Base-by-base conservation (phyloP, 1,139 yeast genomes). In the Taiozyma onychis region DNA sequence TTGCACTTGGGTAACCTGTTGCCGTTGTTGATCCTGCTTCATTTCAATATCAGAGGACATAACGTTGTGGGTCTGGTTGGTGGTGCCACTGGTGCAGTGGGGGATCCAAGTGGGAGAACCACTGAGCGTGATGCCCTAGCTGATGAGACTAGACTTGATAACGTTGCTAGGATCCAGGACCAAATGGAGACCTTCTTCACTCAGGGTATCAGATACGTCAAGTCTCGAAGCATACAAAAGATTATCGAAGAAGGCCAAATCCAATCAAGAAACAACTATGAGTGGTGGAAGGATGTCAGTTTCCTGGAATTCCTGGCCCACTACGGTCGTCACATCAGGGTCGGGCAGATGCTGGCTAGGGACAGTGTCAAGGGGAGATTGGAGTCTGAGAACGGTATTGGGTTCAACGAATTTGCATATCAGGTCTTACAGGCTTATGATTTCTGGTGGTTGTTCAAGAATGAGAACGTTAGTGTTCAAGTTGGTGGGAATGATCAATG, bases 401-500 rank as follows among this genome's bases (percentile, higher is more conserved):
- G 98, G 0, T 93, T 86, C 67, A 89, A 91, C 62, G 99, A 93
- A 68, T 93, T 93, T 65, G 78, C 96, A 1, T 93, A 93, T 66
- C 99, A 93, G 65, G 74, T 93, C 21, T 70, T 93, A 47, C 99
- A 93, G 66, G 98, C 97, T 0, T 93, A 81, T 66, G 99, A 93
- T 65, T 95, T 90, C 64, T 90, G 87, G 79, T 90, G 91, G 63
- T 71, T 95, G 56, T 82, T 81, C 69, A 75, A 76, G 44, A 66
- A 77, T 16, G 71, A 80, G 41, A 70, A 73, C 3, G 95, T 93
- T 43, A 74, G 77, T 46, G 68, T 90, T 37, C 97, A 93, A 69
- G 81, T 95, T 27, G 99, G 99, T 16, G 99, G 99, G 9, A 90
- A 87, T 64, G 99, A 93, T 65, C 99, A 93, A 68, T 93, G 97